Evolutionary conservation across 345 rosid genomes (phyloP).

Genomic region (Ceriops zippeliana): DNA sequence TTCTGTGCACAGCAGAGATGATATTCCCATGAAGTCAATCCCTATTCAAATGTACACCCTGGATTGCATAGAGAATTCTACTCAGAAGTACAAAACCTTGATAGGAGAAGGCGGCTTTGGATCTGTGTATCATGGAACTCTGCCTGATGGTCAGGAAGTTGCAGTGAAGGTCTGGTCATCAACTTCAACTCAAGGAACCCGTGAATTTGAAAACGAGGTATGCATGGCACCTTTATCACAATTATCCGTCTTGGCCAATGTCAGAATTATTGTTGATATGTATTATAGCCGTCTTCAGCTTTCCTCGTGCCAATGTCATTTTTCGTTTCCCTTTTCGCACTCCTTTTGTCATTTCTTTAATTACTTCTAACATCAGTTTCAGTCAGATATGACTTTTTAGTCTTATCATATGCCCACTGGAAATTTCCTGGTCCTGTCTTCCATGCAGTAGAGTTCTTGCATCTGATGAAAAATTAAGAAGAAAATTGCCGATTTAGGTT

Average conservation of each 20-base stretch:
- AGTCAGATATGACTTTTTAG: neutral
- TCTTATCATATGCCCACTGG: neutral
- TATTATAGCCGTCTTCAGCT: too few species aligned
- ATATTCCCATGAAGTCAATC: constrained; percentile 38
- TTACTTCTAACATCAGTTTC: neutral
- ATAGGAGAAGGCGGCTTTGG: constrained; percentile 36
- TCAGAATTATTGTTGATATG: too few species aligned
- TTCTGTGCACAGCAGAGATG: constrained; percentile 40
- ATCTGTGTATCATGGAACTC: constrained; percentile 28
- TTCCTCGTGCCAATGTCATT: too few species aligned
- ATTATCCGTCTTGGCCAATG: neutral
- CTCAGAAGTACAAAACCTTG: constrained; percentile 38
- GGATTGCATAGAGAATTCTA: constrained; percentile 43
- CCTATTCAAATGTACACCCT: constrained; percentile 40
- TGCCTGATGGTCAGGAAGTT: constrained; percentile 28
- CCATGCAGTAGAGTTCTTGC: constrained; percentile 15
- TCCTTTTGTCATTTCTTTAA: neutral
- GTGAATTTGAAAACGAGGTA: constrained; percentile 37
- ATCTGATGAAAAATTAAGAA: neutral
- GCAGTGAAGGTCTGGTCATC: constrained; percentile 37
- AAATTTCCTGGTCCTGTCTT: neutral
- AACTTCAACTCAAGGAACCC: constrained; percentile 32
- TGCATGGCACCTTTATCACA: neutral
- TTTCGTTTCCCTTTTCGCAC: neutral
- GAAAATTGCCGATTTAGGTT: neutral